Base-by-base conservation (phyloP, 257 asterid species). In the Plectranthus barbatus region DNA sequence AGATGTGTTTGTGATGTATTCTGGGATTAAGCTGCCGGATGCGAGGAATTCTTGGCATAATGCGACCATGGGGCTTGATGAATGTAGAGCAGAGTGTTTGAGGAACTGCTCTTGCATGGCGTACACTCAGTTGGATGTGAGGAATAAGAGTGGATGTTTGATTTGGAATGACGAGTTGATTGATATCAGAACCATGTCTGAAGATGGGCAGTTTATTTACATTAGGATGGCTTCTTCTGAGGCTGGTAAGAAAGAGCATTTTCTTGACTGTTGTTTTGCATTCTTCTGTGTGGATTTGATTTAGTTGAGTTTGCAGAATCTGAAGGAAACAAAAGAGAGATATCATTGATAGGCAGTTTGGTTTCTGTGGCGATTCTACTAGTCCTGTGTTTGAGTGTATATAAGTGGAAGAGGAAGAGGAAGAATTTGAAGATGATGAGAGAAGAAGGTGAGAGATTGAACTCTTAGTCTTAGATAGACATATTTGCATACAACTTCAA, bases 21-120 rank as follows among this genome's bases (percentile, higher is more conserved):
- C n/a, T n/a, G n/a, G n/a, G n/a, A n/a, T n/a, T n/a, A n/a, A n/a
- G n/a, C n/a, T n/a, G 41, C 81, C 81, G 0, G 76, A 78, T 19
- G 17, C 72, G 0, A 45, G 72, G 15, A 19, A 49, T 6, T 62
- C 69, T 0, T 57, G 76, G 77, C 26, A 53, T 12, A 29, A 78
- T 14, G 33, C 36, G 6, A 49, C 56, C 6, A 57, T 76, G 36
- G 40, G 37, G 3, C 66, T 69, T 18, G 79, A 66, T 11, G 79
- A 70, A n/a, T n/a, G n/a, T n/a, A n/a, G n/a, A n/a, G n/a, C n/a
- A n/a, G n/a, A n/a, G n/a, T n/a, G n/a, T n/a, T n/a, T n/a, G n/a
- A n/a, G n/a, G n/a, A n/a, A n/a, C n/a, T n/a, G n/a, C n/a, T 65
- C 72, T 33, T 76, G 81, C 13, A 46, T 45, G 63, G 84, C 77